Evolutionary conservation across 2,329 filamentous ascomycete species (phyloP), one percentile per base, ranked within the genome.

Genomic region (Dothideomycetes sp.): DNA sequence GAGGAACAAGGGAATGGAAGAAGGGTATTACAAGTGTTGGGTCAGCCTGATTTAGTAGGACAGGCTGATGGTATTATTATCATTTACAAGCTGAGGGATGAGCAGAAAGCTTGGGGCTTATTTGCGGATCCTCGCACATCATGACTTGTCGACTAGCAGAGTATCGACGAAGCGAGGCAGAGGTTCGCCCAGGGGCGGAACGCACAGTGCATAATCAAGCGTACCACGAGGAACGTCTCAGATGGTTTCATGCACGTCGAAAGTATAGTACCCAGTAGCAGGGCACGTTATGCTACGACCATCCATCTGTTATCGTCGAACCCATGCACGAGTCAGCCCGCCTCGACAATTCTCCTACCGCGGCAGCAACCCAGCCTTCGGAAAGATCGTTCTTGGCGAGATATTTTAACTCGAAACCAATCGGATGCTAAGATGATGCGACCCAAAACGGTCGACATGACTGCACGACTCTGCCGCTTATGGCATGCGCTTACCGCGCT

Each of bases 161-260:
- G 32, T 34, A 33, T 31, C 30, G 25, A 12, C 27, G 12, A 42
- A 36, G 31, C 40, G 40, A 42, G 33, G 40, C 40, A 34, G 12
- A 31, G 13, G 31, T 5, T 27, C n/a, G n/a, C 31, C 40, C 40
- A 42, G 33, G 34, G 38, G 24, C 38, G 32, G 40, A 42, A 41
- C 30, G 33, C 16, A 36, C 25, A 18, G 35, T 46, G 44, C 44
- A 46, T 46, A 44, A 46, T 46, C 44, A 44, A 46, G 44, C 25
- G n/a, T 41, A 44, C 44, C 44, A 44, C 44, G 44, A 20, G 25
- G 23, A 36, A 40, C 34, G 40, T 42, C 36, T 42, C 40, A 31
- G 20, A 40, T 28, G 22, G 34, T 44, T 32, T 37, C 40, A 43
- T 43, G 41, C 41, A 28, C 18, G 33, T 20, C 28, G 16, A 33